Conservation (phyloP, 2,329 filamentous ascomycete species). For the Clarireedia homoeocarpa region DNA sequence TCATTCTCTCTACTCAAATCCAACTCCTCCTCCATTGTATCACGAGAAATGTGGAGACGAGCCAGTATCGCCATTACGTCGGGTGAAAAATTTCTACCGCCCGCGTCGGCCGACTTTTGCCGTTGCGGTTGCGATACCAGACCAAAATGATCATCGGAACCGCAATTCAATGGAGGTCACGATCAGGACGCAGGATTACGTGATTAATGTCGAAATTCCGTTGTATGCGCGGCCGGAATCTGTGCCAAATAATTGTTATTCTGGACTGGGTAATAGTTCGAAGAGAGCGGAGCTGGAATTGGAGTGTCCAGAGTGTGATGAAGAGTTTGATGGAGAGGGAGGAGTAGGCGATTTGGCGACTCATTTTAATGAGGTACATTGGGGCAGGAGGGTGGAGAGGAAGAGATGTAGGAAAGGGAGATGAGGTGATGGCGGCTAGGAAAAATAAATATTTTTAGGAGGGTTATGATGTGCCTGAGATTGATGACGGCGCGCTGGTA, state of each 20-base stretch:
- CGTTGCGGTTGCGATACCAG: background rate
- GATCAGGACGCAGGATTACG: background rate
- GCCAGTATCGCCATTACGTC: background rate
- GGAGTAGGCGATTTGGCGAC: background rate
- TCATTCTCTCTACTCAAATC: conserved; percentile 2
- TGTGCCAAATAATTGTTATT: background rate
- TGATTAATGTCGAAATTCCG: conserved; percentile 3
- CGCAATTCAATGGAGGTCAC: background rate
- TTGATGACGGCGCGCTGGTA: no score
- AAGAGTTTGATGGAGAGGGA: background rate
- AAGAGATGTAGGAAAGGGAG: background rate
- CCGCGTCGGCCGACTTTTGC: background rate
- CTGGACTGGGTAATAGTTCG: background rate
- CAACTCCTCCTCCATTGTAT: background rate
- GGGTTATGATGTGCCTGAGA: no score
- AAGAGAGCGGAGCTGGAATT: background rate
- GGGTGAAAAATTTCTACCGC: conserved; percentile 5
- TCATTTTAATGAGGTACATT: conserved; percentile 8
- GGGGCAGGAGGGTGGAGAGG: conserved; percentile 2
- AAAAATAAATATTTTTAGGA: no score
- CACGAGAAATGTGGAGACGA: background rate
- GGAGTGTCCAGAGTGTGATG: conserved; percentile 7
- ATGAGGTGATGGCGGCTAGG: no score
- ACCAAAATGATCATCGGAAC: background rate
- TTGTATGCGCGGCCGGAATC: background rate